Conservation (phyloP, 441 rosid genomes). For the Dalechampia spathulata region DNA sequence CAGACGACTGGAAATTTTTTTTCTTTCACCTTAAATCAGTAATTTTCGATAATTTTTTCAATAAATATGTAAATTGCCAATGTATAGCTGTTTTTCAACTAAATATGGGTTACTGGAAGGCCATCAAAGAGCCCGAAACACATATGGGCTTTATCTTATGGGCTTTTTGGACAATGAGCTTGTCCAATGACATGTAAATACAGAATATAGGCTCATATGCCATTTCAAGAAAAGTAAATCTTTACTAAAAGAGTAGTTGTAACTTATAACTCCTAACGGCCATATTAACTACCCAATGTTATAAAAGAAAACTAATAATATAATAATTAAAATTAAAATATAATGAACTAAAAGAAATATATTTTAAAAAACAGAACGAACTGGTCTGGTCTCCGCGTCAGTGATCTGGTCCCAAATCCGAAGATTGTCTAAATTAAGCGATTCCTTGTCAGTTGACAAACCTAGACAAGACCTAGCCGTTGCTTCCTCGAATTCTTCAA, state of each 20-base stretch:
- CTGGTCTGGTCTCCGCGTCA: neutral
- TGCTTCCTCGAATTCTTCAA: neutral
- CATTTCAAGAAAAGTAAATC: neutral
- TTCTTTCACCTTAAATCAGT: no score
- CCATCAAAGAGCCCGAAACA: no score
- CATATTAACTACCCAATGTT: neutral
- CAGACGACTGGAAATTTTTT: no score
- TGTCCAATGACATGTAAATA: no score
- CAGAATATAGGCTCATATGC: neutral
- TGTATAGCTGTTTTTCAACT: no score
- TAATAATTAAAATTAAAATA: neutral
- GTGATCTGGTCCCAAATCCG: neutral
- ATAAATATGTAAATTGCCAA: no score
- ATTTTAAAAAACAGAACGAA: neutral
- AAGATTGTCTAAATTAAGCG: neutral
- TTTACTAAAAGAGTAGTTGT: neutral
- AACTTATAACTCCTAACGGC: neutral
- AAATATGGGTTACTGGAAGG: no score
- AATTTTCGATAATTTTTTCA: no score
- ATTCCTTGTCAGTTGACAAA: constrained; percentile 7
- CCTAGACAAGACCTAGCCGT: constrained; percentile 5
- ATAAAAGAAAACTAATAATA: neutral
- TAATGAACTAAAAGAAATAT: neutral
- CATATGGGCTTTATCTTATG: no score
- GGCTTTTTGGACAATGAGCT: no score